Base-by-base conservation (phyloP, 106 monocot species). In the Allium sativum region DNA sequence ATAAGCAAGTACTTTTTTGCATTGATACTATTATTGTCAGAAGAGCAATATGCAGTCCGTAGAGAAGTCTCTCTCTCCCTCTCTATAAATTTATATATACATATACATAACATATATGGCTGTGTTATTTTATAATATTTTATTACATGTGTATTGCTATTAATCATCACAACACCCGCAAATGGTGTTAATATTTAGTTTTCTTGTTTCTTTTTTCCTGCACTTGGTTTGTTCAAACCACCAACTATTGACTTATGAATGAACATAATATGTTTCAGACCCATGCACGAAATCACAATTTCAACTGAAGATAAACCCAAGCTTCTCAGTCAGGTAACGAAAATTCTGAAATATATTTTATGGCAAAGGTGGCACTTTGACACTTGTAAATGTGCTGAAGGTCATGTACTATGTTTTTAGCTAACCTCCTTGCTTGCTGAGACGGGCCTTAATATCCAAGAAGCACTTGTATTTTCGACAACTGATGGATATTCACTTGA, bases 381-480 rank as follows among this genome's bases (percentile, higher is more conserved):
- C 31, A 31, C 31, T 31, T 31, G 31, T 3, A 2, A 31, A 31
- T 31, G 31, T 31, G 31, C 9, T 63, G 22, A 51, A 65, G 51
- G 44, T 51, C 17, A 62, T 21, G 52, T 68, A 7, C 56, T 56
- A 18, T 59, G 53, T 56, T 70, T 68, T 8, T 58, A 88, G 87
- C 50, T 88, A 20, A 88, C 87, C 21, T 67, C 77, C 45, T 72
- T 88, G 72, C 79, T 88, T 69, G 74, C 79, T 10, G 79, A 83
- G n/a, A 50, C 77, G 59, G 77, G 80, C 10, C 83, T 88, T 55
- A 88, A 83, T 65, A 88, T 88, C 60, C 83, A 72, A 72, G 87
- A 88, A 77, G 87, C 83, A 22, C 83, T 84, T 78, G 76, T 67
- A 55, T 84, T 80, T 78, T 80, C 83, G 45, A 88, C 83, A 53